Evolutionary conservation across 1,284 basidiomycete species (phyloP).

Genomic region (Serendipita sp.): DNA sequence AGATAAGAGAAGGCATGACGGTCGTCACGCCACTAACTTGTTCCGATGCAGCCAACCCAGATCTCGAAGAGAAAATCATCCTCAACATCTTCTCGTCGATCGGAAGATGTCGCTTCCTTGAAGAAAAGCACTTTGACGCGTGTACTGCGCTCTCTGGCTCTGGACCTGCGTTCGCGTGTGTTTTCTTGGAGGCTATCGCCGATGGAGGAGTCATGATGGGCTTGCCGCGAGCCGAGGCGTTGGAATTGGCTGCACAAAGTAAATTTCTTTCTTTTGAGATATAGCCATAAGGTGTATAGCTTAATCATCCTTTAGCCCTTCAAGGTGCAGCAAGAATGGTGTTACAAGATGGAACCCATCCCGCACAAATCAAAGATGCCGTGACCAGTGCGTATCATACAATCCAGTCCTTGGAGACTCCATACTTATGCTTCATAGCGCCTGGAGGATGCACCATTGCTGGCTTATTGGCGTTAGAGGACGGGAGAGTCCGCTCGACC

Average conservation of each 20-base stretch:
- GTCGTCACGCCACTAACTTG: slow-evolving; percentile 41
- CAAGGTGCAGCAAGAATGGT: slow-evolving; percentile 97
- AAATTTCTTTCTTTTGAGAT: slow-evolving; percentile 20
- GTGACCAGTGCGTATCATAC: slow-evolving; percentile 69
- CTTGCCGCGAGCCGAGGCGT: slow-evolving; percentile 79
- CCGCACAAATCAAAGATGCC: slow-evolving; percentile 92
- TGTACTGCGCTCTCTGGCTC: slow-evolving; percentile 94
- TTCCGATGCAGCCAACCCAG: slow-evolving; percentile 21
- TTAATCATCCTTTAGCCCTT: slow-evolving; percentile 42
- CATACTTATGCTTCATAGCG: slow-evolving; percentile 33
- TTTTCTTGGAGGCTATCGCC: slow-evolving; percentile 97
- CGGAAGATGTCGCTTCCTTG: slow-evolving; percentile 83
- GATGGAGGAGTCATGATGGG: slow-evolving; percentile 99
- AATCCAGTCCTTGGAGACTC: not conserved
- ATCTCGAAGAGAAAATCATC: slow-evolving; percentile 60
- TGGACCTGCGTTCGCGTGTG: slow-evolving; percentile 92
- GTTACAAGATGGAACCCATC: slow-evolving; percentile 75
- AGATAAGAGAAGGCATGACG: slow-evolving; percentile 98
- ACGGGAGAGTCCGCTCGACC: slow-evolving; percentile 85
- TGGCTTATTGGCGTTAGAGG: slow-evolving; percentile 86
- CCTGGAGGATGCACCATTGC: slow-evolving; percentile 99
- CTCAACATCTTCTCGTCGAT: slow-evolving; percentile 91
- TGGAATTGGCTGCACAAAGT: slow-evolving; percentile 96
- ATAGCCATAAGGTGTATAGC: slow-evolving; percentile 1
- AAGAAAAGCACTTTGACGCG: slow-evolving; percentile 96